Conservation (phyloP, 2,329 filamentous ascomycete species). For the Chaetomium strumarium region DNA sequence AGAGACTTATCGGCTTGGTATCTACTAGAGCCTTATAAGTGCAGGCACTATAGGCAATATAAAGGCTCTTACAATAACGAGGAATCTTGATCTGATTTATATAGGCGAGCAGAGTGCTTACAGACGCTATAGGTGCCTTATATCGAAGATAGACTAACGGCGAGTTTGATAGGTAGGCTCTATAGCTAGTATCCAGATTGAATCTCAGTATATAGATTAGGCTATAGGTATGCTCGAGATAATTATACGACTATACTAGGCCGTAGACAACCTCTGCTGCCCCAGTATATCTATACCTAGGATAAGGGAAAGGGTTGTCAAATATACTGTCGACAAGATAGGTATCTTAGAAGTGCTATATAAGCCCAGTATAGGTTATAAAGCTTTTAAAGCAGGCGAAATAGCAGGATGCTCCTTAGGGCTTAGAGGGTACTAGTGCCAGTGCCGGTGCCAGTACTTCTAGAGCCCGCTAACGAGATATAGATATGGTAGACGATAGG, state of each 20-base stretch:
- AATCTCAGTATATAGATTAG: slow-evolving; percentile 8
- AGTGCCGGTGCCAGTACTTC: too few species aligned
- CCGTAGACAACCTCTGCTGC: slow-evolving; percentile 8
- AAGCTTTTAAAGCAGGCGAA: slow-evolving; percentile 10
- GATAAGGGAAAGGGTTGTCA: slow-evolving; percentile 12
- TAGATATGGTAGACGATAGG: slow-evolving; percentile 7
- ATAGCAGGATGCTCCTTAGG: slow-evolving; percentile 5
- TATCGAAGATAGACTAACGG: slow-evolving; percentile 10
- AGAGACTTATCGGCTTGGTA: slow-evolving; percentile 8
- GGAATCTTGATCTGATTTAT: slow-evolving; percentile 13
- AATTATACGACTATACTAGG: slow-evolving; percentile 8
- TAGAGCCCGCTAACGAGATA: not conserved
- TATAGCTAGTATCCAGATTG: slow-evolving; percentile 8
- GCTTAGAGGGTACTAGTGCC: slow-evolving; percentile 7
- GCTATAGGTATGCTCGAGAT: slow-evolving; percentile 13
- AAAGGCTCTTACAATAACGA: slow-evolving; percentile 10
- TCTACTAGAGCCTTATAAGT: slow-evolving; percentile 10
- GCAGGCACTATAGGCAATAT: slow-evolving; percentile 5
- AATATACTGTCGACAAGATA: slow-evolving; percentile 12
- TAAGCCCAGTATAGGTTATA: slow-evolving; percentile 5
- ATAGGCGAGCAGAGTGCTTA: slow-evolving; percentile 10
- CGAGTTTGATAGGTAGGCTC: too few species aligned
- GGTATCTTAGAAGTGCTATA: slow-evolving; percentile 6
- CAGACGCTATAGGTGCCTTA: slow-evolving; percentile 9
- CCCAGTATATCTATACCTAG: not conserved